Evolutionary conservation across 2,329 filamentous ascomycete species (phyloP).

Genomic region (Albifimbria verrucaria): DNA sequence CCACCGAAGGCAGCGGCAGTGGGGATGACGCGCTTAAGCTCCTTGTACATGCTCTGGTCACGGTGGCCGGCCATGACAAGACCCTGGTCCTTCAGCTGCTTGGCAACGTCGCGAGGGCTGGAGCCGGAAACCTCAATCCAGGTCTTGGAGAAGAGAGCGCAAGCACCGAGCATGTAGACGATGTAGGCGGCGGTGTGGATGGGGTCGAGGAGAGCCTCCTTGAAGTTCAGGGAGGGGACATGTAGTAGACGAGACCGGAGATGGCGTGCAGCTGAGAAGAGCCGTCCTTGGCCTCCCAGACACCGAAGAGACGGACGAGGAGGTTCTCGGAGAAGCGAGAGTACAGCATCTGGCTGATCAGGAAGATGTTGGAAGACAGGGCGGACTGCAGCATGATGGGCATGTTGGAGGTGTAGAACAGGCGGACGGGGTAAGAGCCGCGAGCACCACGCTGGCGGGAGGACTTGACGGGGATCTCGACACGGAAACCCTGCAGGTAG

Average conservation of each 20-base stretch:
- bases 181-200: constrained; percentile 97
- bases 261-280: constrained; percentile 92
- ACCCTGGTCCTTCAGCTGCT: constrained; percentile 99
- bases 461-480: constrained; percentile 99
- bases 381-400: constrained; percentile 99
- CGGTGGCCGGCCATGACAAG: constrained; percentile 99
- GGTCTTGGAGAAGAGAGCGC: constrained; percentile 98
- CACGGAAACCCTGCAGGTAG: constrained; percentile 98
- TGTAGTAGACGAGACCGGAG: constrained; percentile 97
- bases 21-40: constrained; percentile 98
- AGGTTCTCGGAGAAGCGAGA: constrained; percentile 99
- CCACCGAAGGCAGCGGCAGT: constrained; percentile 97
- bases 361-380: constrained; percentile 97
- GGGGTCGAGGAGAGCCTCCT: constrained; percentile 92
- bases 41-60: constrained; percentile 99
- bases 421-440: constrained; percentile 94
- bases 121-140: constrained; percentile 99
- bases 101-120: constrained; percentile 94
- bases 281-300: constrained; percentile 97
- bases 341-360: constrained; percentile 99
- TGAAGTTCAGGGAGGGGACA: constrained; percentile 97
- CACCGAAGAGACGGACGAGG: constrained; percentile 92
- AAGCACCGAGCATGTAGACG: constrained; percentile 95
- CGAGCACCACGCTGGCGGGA: constrained; percentile 98
- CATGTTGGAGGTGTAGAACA: constrained; percentile 99